Conservation (phyloP, 108 stramenopile genomes). For the Nitzschia palea region DNA sequence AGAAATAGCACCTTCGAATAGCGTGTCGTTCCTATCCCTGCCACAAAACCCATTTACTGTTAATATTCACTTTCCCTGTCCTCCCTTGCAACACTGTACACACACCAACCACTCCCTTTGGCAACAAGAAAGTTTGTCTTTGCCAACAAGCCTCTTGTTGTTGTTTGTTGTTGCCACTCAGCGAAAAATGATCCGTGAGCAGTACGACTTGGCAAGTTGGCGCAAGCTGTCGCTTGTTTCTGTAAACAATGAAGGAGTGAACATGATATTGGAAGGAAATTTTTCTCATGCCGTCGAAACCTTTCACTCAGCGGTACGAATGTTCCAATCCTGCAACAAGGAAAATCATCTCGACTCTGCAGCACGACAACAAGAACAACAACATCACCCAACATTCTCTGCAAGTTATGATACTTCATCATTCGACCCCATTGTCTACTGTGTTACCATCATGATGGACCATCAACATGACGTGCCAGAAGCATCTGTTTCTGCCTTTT, state of each 20-base stretch:
- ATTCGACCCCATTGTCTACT: neutral
- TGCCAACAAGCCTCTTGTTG: neutral
- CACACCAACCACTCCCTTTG: neutral
- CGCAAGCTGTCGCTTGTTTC: neutral
- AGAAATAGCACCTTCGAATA: too few species aligned
- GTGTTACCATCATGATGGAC: too few species aligned
- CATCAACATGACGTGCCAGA: too few species aligned
- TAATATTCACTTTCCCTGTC: too few species aligned
- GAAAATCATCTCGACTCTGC: too few species aligned
- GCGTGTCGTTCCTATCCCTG: neutral
- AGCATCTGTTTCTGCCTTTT: too few species aligned
- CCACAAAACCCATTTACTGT: neutral
- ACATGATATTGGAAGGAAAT: neutral
- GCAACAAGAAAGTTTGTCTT: neutral
- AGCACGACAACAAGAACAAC: neutral
- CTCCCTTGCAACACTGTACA: too few species aligned
- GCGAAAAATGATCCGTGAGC: neutral
- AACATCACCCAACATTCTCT: neutral
- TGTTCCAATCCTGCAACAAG: too few species aligned
- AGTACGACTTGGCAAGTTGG: neutral
- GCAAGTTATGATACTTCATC: neutral
- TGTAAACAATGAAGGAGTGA: slow-evolving; percentile 1
- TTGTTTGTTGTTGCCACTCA: neutral
- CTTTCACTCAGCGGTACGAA: neutral
- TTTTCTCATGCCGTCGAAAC: neutral